Base-by-base conservation (phyloP, 305 asterid genomes). In the Fraxinus angustifolia region DNA sequence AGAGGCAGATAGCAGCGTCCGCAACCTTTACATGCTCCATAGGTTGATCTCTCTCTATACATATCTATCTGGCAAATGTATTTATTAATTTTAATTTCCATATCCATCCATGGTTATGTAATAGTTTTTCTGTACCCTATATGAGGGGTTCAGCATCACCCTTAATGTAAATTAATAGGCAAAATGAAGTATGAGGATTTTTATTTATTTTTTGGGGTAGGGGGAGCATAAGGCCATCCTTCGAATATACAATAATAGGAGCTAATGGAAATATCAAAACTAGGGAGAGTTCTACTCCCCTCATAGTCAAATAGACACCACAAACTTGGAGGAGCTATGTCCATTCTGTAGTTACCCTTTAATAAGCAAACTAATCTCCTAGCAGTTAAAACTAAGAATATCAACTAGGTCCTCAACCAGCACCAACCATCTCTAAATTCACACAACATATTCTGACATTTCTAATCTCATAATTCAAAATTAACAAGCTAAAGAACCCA, bases 21-120 rank as follows among this genome's bases (percentile, higher is more conserved):
- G 85, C n/a, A 87, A 87, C 82, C 84, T 87, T 38, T 87, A 87
- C 79, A 87, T 65, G 80, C 89, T 87, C 71, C 89, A 87, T 78
- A 87, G 89, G 89, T 87, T n/a, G 38, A n/a, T 2, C 34, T 2
- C 34, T 34, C 76, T 14, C 7, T 14, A n/a, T n/a, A 50, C 8
- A 50, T 50, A 42, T 50, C 11, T 6, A 1, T 56, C 11, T 56
- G 67, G 23, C 28, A 56, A 17, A 56, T 56, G 67, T 17, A 17
- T 17, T 56, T 56, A 56, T 56, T 56, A 17, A 56, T 56, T 56
- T 56, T 17, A 11, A 56, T 56, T 56, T 56, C 67, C 67, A 56
- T 30, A 30, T 12, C 40, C 23, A 30, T 68, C 40, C 8, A 68
- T 68, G 36, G 17, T 30, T 30, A 67, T 11, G 74, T 28, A 26